These are phyloP conservation scores for Narthecium ossifragum DNA, from an alignment of 106 monocot species.

Conservation along the genomic window DNA sequence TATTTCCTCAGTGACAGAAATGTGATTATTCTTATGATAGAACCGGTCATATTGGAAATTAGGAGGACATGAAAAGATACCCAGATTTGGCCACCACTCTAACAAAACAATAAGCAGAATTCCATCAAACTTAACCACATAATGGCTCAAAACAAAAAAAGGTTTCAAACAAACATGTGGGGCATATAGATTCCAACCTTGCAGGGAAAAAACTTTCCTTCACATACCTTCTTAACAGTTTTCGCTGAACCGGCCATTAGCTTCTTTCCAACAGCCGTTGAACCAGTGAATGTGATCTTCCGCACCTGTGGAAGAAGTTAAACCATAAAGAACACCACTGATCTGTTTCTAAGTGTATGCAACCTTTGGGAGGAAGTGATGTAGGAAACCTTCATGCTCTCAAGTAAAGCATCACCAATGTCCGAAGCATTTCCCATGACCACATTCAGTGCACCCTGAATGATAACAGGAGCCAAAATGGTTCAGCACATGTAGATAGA, in stretches of 20 bases:
- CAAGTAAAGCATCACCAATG: conserved; percentile 72
- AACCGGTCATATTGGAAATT: too few relatives aligned
- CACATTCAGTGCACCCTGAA: conserved; percentile 89
- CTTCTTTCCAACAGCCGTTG: conserved; percentile 92
- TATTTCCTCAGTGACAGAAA: too few relatives aligned
- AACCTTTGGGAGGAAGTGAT: too few relatives aligned
- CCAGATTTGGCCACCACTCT: too few relatives aligned
- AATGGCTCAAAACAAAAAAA: too few relatives aligned
- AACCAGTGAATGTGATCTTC: conserved; percentile 92
- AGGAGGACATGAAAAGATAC: too few relatives aligned
- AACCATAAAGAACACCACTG: too few relatives aligned
- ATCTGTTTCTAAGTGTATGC: too few relatives aligned
- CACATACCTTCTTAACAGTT: conserved; percentile 80
- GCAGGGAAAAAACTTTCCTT: neutral
- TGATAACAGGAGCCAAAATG: neutral
- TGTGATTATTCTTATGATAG: too few relatives aligned
- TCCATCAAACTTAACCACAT: too few relatives aligned
- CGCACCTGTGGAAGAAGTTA: conserved; percentile 63
- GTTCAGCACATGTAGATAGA: neutral
- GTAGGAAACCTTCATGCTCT: conserved; percentile 61
- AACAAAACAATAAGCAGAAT: too few relatives aligned
- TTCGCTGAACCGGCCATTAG: conserved; percentile 82
- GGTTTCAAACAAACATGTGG: too few relatives aligned
- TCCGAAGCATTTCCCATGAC: conserved; percentile 85
- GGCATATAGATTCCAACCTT: neutral